A percentile compares a stretch with the other conserved stretches of the same genome.
Evolutionary conservation across 1,284 basidiomycete species (phyloP).

Genomic region (Ganoderma lingzhi): DNA sequence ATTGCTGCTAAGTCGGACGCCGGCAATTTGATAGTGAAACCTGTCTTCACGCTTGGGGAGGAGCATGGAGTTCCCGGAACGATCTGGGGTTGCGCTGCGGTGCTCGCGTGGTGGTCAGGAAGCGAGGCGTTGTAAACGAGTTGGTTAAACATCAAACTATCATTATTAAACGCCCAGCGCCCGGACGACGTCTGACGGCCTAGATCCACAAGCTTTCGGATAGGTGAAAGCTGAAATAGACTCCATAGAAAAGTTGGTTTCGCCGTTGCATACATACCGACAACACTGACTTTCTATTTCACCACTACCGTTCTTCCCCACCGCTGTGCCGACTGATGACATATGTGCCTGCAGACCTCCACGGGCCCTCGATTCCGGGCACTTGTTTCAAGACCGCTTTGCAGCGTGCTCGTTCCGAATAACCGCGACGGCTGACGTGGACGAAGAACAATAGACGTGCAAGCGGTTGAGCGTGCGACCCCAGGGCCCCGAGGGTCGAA

Average conservation of each 20-base stretch:
- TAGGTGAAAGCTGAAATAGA: no score
- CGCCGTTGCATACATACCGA: no score
- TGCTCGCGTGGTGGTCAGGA: background rate
- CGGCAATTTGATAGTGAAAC: no score
- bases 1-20: no score
- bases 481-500: no score
- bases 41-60: no score
- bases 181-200: background rate
- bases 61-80: background rate
- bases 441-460: background rate
- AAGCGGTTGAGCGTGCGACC: no score
- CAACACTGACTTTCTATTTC: no score
- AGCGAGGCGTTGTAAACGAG: background rate
- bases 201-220: no score
- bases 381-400: background rate
- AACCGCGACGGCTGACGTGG: background rate
- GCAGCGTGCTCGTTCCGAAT: background rate
- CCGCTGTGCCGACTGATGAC: background rate
- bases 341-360: background rate
- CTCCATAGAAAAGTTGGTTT: no score
- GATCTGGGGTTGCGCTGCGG: background rate
- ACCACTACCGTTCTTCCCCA: background rate
- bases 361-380: background rate
- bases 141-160: constrained; percentile 5
- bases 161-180: background rate